Evolutionary conservation across 2,329 filamentous ascomycete genomes (phyloP).

Genomic region (Grosmannia clavigera): DNA sequence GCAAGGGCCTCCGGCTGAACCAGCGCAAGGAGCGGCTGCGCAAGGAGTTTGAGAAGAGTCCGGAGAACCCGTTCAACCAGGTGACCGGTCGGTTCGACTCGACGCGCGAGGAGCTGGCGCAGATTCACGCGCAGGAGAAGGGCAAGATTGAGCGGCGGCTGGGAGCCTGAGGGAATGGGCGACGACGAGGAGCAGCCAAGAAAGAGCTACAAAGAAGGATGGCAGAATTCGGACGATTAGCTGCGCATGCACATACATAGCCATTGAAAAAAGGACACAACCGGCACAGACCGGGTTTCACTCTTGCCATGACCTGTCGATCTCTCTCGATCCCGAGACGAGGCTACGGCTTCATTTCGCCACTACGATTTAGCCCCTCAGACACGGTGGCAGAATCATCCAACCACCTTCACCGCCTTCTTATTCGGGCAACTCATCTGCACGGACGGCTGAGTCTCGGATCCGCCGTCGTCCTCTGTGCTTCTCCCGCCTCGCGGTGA

Average conservation of each 20-base stretch:
- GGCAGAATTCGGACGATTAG: no score
- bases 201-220: no score
- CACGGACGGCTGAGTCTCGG: neutral
- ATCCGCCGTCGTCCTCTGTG: neutral
- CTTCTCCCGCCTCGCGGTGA: neutral
- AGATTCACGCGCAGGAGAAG: slow-evolving; percentile 54
- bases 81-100: slow-evolving; percentile 65
- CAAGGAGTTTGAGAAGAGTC: slow-evolving; percentile 91
- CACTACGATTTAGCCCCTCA: neutral
- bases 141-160: slow-evolving; percentile 63
- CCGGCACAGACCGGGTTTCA: no score
- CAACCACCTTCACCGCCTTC: slow-evolving; percentile 1
- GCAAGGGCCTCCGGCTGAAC: slow-evolving; percentile 60
- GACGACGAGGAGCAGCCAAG: slow-evolving; percentile 2
- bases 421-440: neutral
- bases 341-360: neutral
- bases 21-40: slow-evolving; percentile 74
- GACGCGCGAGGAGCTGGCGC: slow-evolving; percentile 60
- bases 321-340: neutral
- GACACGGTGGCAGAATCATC: neutral
- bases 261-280: no score
- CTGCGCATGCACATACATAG: no score
- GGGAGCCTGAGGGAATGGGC: slow-evolving; percentile 15
- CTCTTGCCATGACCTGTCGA: neutral
- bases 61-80: slow-evolving; percentile 94